Conservation (phyloP, 116 monocot genomes). For the Dioscorea cayenensis region DNA sequence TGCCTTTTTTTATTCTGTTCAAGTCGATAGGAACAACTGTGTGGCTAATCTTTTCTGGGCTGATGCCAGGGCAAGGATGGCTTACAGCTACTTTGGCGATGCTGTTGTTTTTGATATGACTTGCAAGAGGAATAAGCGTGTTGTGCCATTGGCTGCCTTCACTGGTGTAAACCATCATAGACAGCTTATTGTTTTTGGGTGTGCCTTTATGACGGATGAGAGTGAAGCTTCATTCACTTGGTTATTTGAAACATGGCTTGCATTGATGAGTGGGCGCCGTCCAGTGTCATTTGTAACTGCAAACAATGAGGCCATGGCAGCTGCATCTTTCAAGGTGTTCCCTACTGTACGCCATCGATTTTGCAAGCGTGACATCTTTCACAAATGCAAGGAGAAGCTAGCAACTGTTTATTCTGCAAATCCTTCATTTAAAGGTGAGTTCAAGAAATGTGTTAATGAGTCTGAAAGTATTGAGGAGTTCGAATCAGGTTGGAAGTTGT, state of each 20-base stretch:
- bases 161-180: conserved; percentile 84
- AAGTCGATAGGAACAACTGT: conserved; percentile 70
- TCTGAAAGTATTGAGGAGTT: conserved; percentile 57
- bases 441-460: conserved; percentile 71
- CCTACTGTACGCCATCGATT: conserved; percentile 50
- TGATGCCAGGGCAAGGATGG: conserved; percentile 68
- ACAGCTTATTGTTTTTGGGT: conserved; percentile 67
- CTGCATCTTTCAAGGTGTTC: conserved; percentile 47
- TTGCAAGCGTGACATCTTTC: conserved; percentile 65
- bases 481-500: conserved; percentile 49
- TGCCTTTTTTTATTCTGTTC: conserved; percentile 78
- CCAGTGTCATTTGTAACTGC: conserved; percentile 57
- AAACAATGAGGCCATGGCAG: conserved; percentile 37
- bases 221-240: conserved; percentile 69
- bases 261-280: conserved; percentile 49
- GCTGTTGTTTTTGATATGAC: conserved; percentile 61
- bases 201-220: conserved; percentile 77
- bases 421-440: conserved; percentile 55
- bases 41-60: conserved; percentile 87
- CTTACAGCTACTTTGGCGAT: conserved; percentile 74
- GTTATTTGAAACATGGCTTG: conserved; percentile 86
- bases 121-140: conserved; percentile 65
- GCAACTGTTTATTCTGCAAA: conserved; percentile 37
- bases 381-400: conserved; percentile 62
- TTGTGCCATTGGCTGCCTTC: conserved; percentile 72